A percentile compares a stretch with the other conserved stretches of the same genome.
phyloP scores from a whole-genome alignment of 2,329 filamentous ascomycete species.

The Ophiostoma tasmaniense region DNA sequence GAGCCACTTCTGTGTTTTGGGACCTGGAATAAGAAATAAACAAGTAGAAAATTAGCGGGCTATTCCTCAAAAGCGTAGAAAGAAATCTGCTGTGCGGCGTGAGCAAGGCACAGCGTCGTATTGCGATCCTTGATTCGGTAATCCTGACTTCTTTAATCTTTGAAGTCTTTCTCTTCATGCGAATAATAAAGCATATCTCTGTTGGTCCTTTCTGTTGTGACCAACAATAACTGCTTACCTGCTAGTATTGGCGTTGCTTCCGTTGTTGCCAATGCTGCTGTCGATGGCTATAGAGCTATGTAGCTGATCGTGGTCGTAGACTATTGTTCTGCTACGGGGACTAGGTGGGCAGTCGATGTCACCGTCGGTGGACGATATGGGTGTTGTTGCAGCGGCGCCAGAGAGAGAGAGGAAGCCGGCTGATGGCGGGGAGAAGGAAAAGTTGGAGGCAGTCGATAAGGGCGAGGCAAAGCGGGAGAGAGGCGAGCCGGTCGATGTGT shows the following conservation, averaged over 20 bases:
- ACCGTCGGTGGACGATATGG: conserved; percentile 18
- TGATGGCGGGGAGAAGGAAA: conserved; percentile 15
- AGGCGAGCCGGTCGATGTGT: conserved; percentile 11
- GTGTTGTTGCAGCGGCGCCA: conserved; percentile 6
- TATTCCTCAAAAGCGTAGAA: neutral
- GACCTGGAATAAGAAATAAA: conserved; percentile 12
- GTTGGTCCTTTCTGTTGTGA: neutral
- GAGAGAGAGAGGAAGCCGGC: conserved; percentile 10
- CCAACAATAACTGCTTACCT: neutral
- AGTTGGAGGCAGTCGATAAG: conserved; percentile 8
- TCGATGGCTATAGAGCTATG: neutral
- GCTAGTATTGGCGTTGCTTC: neutral
- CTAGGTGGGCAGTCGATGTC: conserved; percentile 2
- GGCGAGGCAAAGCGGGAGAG: conserved; percentile 12
- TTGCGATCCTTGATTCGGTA: neutral
- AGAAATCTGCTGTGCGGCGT: neutral
- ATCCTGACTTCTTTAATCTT: neutral
- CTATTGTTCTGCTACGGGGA: neutral
- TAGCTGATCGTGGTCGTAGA: conserved; percentile 1
- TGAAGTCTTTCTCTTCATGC: neutral
- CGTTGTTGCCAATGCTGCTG: neutral
- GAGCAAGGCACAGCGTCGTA: neutral
- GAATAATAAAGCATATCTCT: neutral
- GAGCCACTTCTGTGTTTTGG: conserved; percentile 14
- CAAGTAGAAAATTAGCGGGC: neutral